A percentile compares a stretch with the other conserved stretches of the same genome.
Evolutionary conservation across 306 rosid species (phyloP).

Genomic region (Trifolium dubium): DNA sequence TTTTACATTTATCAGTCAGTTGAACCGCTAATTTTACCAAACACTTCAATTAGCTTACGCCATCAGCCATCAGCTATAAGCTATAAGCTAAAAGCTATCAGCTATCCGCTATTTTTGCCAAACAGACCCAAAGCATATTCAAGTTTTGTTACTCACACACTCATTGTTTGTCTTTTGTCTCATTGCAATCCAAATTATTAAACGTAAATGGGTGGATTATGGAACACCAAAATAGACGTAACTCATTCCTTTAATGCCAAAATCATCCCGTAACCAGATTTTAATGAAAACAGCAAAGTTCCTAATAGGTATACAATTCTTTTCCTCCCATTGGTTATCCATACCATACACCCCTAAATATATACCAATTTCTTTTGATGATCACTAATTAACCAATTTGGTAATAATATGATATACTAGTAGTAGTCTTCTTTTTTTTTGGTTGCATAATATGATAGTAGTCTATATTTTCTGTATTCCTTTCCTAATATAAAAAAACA

Average conservation of each 20-base stretch:
- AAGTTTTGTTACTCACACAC: neutral
- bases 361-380: neutral
- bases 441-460: neutral
- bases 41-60: too few relatives aligned
- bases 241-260: neutral
- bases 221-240: neutral
- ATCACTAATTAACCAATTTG: too few relatives aligned
- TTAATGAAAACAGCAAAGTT: neutral
- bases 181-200: neutral
- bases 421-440: too few relatives aligned
- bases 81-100: too few relatives aligned
- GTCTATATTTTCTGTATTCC: neutral
- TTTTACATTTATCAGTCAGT: too few relatives aligned
- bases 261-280: neutral
- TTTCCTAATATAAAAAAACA: neutral
- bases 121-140: neutral
- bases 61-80: too few relatives aligned
- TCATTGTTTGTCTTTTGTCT: neutral
- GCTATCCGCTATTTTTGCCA: too few relatives aligned
- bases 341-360: neutral
- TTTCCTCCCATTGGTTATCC: neutral
- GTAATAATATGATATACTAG: too few relatives aligned
- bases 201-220: neutral
- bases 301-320: neutral
- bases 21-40: too few relatives aligned